These are phyloP conservation scores for Azolla pinnata DNA, from an alignment of 75 land plant genomes.

Conservation along the genomic window DNA sequence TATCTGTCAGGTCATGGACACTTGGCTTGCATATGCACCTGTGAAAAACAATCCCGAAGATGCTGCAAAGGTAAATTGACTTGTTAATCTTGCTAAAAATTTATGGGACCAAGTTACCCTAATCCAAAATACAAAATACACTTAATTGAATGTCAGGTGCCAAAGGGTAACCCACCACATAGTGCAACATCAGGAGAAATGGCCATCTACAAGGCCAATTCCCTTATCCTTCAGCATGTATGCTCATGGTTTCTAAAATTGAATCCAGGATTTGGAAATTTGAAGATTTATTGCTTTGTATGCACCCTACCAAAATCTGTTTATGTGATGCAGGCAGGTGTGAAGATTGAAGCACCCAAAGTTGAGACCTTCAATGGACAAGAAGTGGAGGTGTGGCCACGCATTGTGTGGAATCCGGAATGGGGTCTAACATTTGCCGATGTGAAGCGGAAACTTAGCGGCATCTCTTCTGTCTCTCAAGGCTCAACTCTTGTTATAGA, in stretches of 20 bases:
- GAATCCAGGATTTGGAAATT: neutral
- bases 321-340: slow-evolving; percentile 55
- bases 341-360: slow-evolving; percentile 55
- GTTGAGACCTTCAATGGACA: slow-evolving; percentile 62
- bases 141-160: slow-evolving; percentile 44
- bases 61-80: slow-evolving; percentile 67
- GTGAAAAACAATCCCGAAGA: slow-evolving; percentile 97
- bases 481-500: slow-evolving; percentile 60
- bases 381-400: slow-evolving; percentile 95
- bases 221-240: slow-evolving; percentile 78
- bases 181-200: slow-evolving; percentile 95
- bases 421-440: slow-evolving; percentile 78
- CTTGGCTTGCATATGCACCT: slow-evolving; percentile 97
- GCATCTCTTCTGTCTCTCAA: slow-evolving; percentile 50
- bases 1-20: slow-evolving; percentile 80
- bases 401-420: slow-evolving; percentile 78
- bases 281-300: neutral
- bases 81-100: too few species aligned
- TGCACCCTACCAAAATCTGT: neutral
- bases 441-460: slow-evolving; percentile 47
- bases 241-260: neutral
- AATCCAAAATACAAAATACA: too few species aligned
- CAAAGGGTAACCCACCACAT: slow-evolving; percentile 89
- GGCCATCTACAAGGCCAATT: slow-evolving; percentile 83
- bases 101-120: too few species aligned